Percentiles rank a stretch among this genome's conserved stretches.
Conservation (phyloP, 1,284 basidiomycete species). For the Naganishia cerealis region DNA sequence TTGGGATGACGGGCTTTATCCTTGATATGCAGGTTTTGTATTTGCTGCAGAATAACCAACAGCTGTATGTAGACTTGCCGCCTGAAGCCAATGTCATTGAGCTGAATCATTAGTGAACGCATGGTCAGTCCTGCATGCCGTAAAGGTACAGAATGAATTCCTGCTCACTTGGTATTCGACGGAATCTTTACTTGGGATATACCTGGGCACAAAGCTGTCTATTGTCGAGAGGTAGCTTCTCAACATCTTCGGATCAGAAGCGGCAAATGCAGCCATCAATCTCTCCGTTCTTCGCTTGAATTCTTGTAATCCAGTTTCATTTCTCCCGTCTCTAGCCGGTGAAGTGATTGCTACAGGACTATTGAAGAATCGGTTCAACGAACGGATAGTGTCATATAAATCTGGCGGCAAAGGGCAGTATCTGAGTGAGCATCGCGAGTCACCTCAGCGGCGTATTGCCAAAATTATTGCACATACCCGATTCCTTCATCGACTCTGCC, state of each 20-base stretch:
- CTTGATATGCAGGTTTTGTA: constrained; percentile 24
- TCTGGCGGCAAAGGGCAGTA: background rate
- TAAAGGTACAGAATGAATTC: background rate
- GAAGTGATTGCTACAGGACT: constrained; percentile 10
- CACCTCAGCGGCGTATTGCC: background rate
- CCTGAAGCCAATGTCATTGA: constrained; percentile 5
- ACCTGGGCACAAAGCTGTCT: constrained; percentile 6
- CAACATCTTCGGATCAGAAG: background rate
- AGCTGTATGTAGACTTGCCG: constrained; percentile 20
- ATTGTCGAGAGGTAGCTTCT: too few relatives aligned
- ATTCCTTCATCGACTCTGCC: background rate
- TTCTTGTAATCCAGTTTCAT: constrained; percentile 4
- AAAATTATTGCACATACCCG: background rate
- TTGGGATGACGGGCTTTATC: constrained; percentile 22
- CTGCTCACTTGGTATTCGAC: constrained; percentile 14
- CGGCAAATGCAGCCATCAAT: background rate
- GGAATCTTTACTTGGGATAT: constrained; percentile 17
- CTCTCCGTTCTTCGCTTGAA: constrained; percentile 10
- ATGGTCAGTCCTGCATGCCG: background rate
- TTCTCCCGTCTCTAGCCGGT: background rate
- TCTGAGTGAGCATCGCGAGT: background rate
- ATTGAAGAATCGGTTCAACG: constrained; percentile 16
- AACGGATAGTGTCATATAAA: constrained; percentile 7
- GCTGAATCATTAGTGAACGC: background rate
- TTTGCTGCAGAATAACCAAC: constrained; percentile 18